Percentiles rank a stretch among this genome's conserved stretches.
Evolutionary conservation across 306 rosid species (phyloP).

Genomic region (Prinsepia uniflora): DNA sequence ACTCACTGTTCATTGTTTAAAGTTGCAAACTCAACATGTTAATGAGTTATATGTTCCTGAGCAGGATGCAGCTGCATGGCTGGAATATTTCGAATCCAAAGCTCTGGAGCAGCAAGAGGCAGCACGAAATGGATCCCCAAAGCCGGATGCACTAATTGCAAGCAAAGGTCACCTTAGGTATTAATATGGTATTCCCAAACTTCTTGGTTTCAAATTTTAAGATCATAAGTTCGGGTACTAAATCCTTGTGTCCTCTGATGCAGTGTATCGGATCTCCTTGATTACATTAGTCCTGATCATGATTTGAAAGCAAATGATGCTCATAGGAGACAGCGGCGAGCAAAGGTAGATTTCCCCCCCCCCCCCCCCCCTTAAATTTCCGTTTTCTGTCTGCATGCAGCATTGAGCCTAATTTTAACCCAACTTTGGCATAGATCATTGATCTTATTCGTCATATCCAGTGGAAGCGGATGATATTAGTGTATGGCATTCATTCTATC

Average conservation of each 20-base stretch:
- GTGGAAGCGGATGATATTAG: background rate
- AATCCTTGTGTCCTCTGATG: slow-evolving; percentile 37
- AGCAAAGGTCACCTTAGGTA: slow-evolving; percentile 99
- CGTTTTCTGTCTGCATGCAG: background rate
- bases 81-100: slow-evolving; percentile 91
- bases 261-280: slow-evolving; percentile 96
- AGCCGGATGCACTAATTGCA: slow-evolving; percentile 83
- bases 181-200: slow-evolving; percentile 63
- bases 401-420: background rate
- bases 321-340: slow-evolving; percentile 74
- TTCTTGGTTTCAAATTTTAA: slow-evolving; percentile 41
- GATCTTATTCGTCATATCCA: background rate
- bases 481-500: background rate
- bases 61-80: slow-evolving; percentile 99
- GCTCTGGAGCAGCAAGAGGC: slow-evolving; percentile 97
- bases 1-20: background rate
- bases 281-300: slow-evolving; percentile 83
- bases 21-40: slow-evolving; percentile 13
- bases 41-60: slow-evolving; percentile 13
- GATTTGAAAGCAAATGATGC: slow-evolving; percentile 61
- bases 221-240: slow-evolving; percentile 25
- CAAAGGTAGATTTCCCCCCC: slow-evolving; percentile 53
- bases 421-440: background rate
- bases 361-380: background rate
- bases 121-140: slow-evolving; percentile 87